phyloP scores from a whole-genome alignment of 768 basidiomycete genomes.

The Mycena indigotica region DNA sequence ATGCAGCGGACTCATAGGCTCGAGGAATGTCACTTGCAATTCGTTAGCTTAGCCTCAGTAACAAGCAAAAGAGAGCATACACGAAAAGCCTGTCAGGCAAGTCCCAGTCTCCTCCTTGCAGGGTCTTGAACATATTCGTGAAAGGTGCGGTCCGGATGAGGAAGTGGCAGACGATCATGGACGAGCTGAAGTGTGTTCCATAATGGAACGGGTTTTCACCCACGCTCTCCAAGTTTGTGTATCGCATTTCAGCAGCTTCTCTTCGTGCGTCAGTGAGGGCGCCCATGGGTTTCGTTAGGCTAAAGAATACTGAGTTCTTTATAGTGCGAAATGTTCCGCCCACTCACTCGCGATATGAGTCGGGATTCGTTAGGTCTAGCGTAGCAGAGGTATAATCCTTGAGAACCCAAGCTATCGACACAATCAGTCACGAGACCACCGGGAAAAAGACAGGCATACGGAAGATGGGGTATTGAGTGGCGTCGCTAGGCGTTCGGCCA shows the following conservation, averaged over 20 bases:
- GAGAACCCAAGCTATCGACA: conserved; percentile 77
- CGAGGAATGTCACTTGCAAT: conserved; percentile 69
- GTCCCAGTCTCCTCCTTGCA: conserved; percentile 95
- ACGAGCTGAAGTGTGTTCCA: conserved; percentile 94
- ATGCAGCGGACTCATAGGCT: conserved; percentile 82
- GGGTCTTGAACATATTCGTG: conserved; percentile 92
- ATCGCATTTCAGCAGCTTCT: conserved; percentile 76
- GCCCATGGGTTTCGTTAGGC: conserved; percentile 88
- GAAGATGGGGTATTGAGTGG: conserved; percentile 92
- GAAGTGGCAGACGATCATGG: conserved; percentile 96
- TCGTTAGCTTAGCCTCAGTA: conserved; percentile 1
- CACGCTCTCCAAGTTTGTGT: conserved; percentile 73
- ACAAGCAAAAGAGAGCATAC: conserved; percentile 37
- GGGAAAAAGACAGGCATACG: conserved; percentile 48
- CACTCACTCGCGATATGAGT: conserved; percentile 74
- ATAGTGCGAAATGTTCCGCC: background rate
- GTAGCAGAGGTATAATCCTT: conserved; percentile 76
- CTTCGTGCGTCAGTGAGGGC: conserved; percentile 74
- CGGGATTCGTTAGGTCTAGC: conserved; percentile 63
- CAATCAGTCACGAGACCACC: background rate
- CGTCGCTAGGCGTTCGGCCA: conserved; percentile 91
- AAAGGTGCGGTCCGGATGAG: conserved; percentile 88
- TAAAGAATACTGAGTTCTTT: conserved; percentile 29
- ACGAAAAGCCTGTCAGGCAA: conserved; percentile 84
- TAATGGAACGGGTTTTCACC: conserved; percentile 90